Conservation (phyloP, 805 yeast species). For the Ogataea degrootiae region DNA sequence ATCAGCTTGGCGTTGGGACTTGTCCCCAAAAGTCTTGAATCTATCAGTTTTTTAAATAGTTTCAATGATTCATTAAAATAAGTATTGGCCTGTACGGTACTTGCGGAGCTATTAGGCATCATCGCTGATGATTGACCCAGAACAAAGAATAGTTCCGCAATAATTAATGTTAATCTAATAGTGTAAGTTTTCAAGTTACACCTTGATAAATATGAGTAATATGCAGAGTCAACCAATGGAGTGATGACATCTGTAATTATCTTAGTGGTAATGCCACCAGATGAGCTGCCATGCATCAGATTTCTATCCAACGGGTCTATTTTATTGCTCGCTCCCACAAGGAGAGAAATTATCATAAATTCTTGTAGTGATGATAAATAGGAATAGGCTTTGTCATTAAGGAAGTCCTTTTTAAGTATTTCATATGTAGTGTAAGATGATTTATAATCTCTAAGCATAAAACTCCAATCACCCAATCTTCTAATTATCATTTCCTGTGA, state of each 20-base stretch:
- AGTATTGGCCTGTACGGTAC: conserved; percentile 24
- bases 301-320: conserved; percentile 35
- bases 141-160: conserved; percentile 61
- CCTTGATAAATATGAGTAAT: conserved; percentile 71
- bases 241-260: conserved; percentile 49
- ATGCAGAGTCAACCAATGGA: conserved; percentile 64
- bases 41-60: conserved; percentile 40
- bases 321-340: conserved; percentile 52
- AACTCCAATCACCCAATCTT: conserved; percentile 86
- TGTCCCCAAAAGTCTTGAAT: conserved; percentile 41
- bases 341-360: conserved; percentile 70
- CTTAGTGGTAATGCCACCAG: conserved; percentile 37
- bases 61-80: conserved; percentile 44
- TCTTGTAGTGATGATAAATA: conserved; percentile 84
- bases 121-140: conserved; percentile 32
- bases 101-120: conserved; percentile 7
- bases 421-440: conserved; percentile 83
- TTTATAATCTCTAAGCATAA: conserved; percentile 85
- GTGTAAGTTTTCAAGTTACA: conserved; percentile 66
- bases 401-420: conserved; percentile 68
- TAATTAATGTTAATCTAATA: conserved; percentile 58
- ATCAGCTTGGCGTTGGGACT: conserved; percentile 34
- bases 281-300: conserved; percentile 18
- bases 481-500: conserved; percentile 72
- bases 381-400: conserved; percentile 73